Evolutionary conservation across 192 early-diverging fungal genomes (phyloP), one percentile per base, ranked within the genome.

Genomic region (Coemansia sp.): DNA sequence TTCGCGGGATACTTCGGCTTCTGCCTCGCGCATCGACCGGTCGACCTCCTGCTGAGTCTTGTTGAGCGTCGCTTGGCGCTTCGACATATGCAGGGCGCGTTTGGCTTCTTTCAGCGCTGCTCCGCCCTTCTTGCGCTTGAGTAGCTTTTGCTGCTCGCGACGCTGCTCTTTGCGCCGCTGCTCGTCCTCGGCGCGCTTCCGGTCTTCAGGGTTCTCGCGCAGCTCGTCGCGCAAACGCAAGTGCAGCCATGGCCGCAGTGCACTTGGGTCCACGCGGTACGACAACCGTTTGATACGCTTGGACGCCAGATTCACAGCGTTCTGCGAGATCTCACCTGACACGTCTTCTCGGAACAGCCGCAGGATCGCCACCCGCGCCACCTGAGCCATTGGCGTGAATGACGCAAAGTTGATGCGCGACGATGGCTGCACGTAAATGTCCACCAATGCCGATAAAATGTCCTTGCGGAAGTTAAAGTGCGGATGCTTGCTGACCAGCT

Each of bases 391-490:
- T 48, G 83, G 65, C 63, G 89, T 74, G 63, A 86, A 81, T 56
- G 81, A 41, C 52, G 66, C 62, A 39, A 80, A 80, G 64, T 84
- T 89, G 86, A 94, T 92, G 51, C 89, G 87, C 16, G 85, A 80
- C 6, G 79, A 57, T 17, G 79, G 79, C 73, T 82, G 79, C 59
- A 82, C 79, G 57, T 82, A 82, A 10, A 82, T 64, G 65, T 82
- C 74, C 8, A 97, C 87, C 26, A 97, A 71, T 1, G 91, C 86
- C 3, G 88, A 90, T 83, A 98, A 85, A 31, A 98, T 70, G 65
- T 98, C 94, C 47, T 89, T 72, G 48, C 95, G 88, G 71, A 94
- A 98, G 83, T 98, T 98, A 82, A 98, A 98, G 73, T 97, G 95
- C 16, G 97, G 88, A 12, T 90, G 85, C 16, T 85, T 83, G 6